Evolutionary conservation across 345 rosid species (phyloP).

Genomic region (Durio zibethinus): DNA sequence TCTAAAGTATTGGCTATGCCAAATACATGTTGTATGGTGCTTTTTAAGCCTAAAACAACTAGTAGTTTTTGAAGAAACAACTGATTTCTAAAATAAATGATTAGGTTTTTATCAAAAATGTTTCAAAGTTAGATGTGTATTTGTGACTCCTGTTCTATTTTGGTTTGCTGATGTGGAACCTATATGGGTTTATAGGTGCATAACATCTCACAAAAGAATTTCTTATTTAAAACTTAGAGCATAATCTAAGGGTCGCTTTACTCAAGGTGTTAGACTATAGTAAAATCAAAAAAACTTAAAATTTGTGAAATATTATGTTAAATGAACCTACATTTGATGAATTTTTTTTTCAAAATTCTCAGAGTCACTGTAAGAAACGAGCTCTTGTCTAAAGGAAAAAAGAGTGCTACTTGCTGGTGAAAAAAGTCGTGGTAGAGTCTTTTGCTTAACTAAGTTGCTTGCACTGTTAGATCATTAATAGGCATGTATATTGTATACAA

Average conservation of each 20-base stretch:
- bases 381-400: constrained; percentile 73
- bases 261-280: neutral
- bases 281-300: no score
- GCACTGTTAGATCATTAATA: neutral
- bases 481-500: neutral
- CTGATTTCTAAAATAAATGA: neutral
- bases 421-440: constrained; percentile 55
- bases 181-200: neutral
- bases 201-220: neutral
- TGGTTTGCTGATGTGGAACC: neutral
- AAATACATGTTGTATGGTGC: neutral
- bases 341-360: constrained; percentile 66
- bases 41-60: neutral
- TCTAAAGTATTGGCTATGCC: constrained; percentile 9
- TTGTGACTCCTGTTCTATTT: no score
- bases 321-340: constrained; percentile 5
- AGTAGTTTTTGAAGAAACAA: neutral
- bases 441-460: constrained; percentile 1
- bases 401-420: constrained; percentile 60
- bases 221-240: neutral
- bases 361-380: constrained; percentile 90
- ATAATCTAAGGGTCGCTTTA: neutral
- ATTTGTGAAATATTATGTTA: no score
- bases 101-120: neutral
- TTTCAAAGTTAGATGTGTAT: neutral